Percentiles rank a stretch among this genome's conserved stretches.
These are phyloP conservation scores for Suhomyces pyralidae DNA, from an alignment of 805 yeast genomes.

Conservation along the genomic window DNA sequence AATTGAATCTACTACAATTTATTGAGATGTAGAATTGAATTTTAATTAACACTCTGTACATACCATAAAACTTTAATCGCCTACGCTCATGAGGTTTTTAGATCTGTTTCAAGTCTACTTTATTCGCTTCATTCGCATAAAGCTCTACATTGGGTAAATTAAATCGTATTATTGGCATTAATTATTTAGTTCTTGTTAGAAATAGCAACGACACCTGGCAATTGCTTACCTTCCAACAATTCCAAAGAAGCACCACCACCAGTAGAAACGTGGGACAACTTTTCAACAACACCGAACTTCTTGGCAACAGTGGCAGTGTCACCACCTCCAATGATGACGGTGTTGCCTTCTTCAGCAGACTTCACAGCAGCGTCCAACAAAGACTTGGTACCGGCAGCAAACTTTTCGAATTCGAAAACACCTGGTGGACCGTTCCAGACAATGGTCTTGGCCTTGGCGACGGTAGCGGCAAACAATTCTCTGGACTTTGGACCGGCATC, in stretches of 20 bases:
- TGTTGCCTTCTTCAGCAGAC: constrained; percentile 83
- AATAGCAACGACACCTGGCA: constrained; percentile 96
- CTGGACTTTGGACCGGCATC: constrained; percentile 92
- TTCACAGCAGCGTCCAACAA: constrained; percentile 84
- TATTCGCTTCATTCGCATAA: too few relatives aligned
- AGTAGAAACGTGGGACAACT: constrained; percentile 96
- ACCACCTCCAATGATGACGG: constrained; percentile 98
- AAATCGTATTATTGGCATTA: not conserved
- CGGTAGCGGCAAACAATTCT: constrained; percentile 74
- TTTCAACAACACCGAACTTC: constrained; percentile 95
- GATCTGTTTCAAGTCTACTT: too few relatives aligned
- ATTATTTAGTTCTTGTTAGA: constrained; percentile 52
- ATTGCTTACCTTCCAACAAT: constrained; percentile 96
- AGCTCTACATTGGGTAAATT: too few relatives aligned
- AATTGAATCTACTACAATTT: too few relatives aligned
- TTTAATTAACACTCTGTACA: too few relatives aligned
- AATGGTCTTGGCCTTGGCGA: constrained; percentile 92
- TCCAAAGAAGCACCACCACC: constrained; percentile 99
- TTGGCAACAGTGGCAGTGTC: constrained; percentile 99
- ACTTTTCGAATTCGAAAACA: constrained; percentile 94
- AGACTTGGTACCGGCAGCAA: constrained; percentile 88
- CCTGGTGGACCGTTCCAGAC: constrained; percentile 99
- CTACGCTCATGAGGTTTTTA: too few relatives aligned
- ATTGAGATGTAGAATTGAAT: too few relatives aligned
- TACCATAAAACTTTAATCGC: too few relatives aligned